phyloP scores from a whole-genome alignment of 257 asterid species.

The Anisodus acutangulus region DNA sequence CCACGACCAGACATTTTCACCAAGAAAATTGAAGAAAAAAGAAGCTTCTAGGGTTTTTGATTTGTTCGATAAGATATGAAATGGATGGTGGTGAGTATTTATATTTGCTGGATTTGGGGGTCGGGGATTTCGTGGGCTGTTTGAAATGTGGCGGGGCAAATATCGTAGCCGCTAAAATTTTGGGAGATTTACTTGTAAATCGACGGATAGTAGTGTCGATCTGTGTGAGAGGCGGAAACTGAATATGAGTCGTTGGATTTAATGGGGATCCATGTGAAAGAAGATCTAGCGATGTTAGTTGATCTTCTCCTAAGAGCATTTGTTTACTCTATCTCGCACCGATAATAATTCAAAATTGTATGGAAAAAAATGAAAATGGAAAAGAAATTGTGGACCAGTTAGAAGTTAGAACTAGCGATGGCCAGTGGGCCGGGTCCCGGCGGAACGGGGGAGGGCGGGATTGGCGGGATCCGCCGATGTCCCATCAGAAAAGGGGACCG shows the following conservation, averaged over 20 bases:
- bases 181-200: neutral
- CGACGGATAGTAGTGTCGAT: constrained; percentile 8
- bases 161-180: constrained; percentile 19
- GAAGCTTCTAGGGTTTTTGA: neutral
- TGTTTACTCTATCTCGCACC: neutral
- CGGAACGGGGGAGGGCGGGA: too few species aligned
- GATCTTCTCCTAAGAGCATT: neutral
- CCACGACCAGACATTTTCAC: constrained; percentile 40
- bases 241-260: neutral
- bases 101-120: neutral
- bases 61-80: neutral
- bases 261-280: neutral
- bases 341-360: too few species aligned
- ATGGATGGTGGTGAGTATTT: neutral
- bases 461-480: too few species aligned
- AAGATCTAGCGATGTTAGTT: neutral
- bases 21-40: neutral
- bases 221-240: neutral
- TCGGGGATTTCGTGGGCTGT: neutral
- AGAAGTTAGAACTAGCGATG: too few species aligned
- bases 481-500: too few species aligned
- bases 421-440: too few species aligned
- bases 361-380: too few species aligned
- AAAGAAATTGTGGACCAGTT: too few species aligned
- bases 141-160: neutral